A percentile compares a stretch with the other conserved stretches of the same genome.
Conservation (phyloP, 228 moss, liverwort and hornwort genomes). For the Sphagnum fallax region DNA sequence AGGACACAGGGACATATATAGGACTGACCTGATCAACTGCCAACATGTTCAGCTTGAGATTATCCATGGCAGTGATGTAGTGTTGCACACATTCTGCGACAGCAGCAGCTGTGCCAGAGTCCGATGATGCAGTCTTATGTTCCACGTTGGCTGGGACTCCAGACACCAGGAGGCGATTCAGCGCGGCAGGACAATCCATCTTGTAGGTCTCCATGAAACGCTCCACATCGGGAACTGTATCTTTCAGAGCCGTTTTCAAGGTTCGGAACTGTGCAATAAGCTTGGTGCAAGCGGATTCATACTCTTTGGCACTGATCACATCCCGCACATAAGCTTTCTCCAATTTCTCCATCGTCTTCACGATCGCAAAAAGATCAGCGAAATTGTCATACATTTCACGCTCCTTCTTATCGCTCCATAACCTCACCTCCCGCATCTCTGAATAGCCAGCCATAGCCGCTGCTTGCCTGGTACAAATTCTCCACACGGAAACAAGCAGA, state of each 20-base stretch:
- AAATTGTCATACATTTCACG: slow-evolving; percentile 97
- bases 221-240: slow-evolving; percentile 93
- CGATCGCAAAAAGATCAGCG: slow-evolving; percentile 92
- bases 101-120: slow-evolving; percentile 91
- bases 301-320: slow-evolving; percentile 95
- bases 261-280: slow-evolving; percentile 97
- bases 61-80: slow-evolving; percentile 97
- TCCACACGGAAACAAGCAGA: too few species aligned
- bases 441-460: slow-evolving; percentile 27
- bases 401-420: slow-evolving; percentile 95
- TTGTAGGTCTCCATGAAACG: slow-evolving; percentile 80
- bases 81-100: slow-evolving; percentile 98
- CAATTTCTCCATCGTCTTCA: slow-evolving; percentile 98
- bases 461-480: too few species aligned
- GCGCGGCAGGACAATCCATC: slow-evolving; percentile 96
- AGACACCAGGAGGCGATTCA: slow-evolving; percentile 84
- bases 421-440: slow-evolving; percentile 77
- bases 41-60: slow-evolving; percentile 90
- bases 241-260: slow-evolving; percentile 76
- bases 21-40: slow-evolving; percentile 79
- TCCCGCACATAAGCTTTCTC: slow-evolving; percentile 99
- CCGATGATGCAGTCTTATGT: slow-evolving; percentile 91
- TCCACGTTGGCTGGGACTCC: slow-evolving; percentile 93
- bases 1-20: too few species aligned
- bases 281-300: slow-evolving; percentile 92